phyloP scores from a whole-genome alignment of 352 stramenopile species.

The Phytophthora idaei region DNA sequence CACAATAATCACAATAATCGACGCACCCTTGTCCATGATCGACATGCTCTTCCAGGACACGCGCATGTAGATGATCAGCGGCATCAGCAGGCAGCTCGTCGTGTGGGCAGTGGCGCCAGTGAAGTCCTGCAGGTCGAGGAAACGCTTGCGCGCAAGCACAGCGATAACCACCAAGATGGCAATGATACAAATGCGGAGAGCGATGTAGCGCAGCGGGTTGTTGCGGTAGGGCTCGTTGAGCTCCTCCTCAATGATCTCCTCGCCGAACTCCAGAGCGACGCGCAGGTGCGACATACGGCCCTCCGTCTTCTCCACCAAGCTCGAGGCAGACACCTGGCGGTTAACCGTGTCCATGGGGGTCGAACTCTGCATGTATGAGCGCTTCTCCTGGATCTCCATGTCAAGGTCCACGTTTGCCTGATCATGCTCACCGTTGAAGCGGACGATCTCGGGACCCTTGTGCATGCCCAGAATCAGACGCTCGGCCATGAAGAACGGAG shows the following conservation, averaged over 20 bases:
- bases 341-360: conserved; percentile 29
- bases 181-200: conserved; percentile 38
- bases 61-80: conserved; percentile 58
- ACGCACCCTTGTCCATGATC: conserved; percentile 48
- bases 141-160: conserved; percentile 46
- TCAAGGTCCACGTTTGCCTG: conserved; percentile 32
- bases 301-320: conserved; percentile 27
- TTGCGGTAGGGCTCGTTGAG: conserved; percentile 22
- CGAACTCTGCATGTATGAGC: conserved; percentile 38
- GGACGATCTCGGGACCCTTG: conserved; percentile 35
- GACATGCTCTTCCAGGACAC: conserved; percentile 48
- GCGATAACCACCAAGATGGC: conserved; percentile 45
- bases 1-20: conserved; percentile 46
- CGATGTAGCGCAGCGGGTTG: conserved; percentile 25
- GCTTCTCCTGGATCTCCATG: conserved; percentile 32
- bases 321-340: conserved; percentile 27
- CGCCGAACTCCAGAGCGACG: conserved; percentile 32
- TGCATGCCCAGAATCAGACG: conserved; percentile 71
- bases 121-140: conserved; percentile 58
- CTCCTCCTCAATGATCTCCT: conserved; percentile 37
- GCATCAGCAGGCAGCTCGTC: conserved; percentile 56
- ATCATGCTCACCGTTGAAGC: conserved; percentile 30
- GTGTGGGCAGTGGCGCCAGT: conserved; percentile 28
- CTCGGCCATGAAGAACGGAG: conserved; percentile 65
- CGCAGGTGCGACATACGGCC: conserved; percentile 44